Percentiles rank a stretch among this genome's conserved stretches.
phyloP scores from a whole-genome alignment of 108 stramenopile species.

The Stephanodiscus triporus region DNA sequence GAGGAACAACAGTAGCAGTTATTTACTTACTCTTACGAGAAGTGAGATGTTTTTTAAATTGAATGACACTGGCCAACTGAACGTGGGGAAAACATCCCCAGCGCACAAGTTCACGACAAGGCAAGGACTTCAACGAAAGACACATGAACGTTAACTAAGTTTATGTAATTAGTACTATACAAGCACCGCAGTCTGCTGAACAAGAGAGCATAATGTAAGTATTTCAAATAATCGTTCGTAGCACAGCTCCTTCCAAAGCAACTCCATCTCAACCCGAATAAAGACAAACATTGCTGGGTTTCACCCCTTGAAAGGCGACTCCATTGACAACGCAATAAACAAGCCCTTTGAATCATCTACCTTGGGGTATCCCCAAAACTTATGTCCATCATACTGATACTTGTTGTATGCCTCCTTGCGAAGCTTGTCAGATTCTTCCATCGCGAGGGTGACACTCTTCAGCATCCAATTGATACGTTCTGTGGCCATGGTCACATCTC shows the following conservation, averaged over 20 bases:
- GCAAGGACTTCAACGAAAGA: too few relatives aligned
- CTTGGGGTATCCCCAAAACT: slow-evolving; percentile 45
- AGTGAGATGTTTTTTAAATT: too few relatives aligned
- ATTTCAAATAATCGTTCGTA: neutral
- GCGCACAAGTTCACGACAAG: too few relatives aligned
- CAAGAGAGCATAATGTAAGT: neutral
- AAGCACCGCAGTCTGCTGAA: too few relatives aligned
- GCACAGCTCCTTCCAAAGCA: too few relatives aligned
- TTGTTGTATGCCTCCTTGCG: slow-evolving; percentile 48
- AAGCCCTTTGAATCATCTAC: slow-evolving; percentile 44
- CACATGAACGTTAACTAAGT: too few relatives aligned
- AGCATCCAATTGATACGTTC: slow-evolving; percentile 48
- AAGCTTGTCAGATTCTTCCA: slow-evolving; percentile 49
- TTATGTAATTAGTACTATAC: too few relatives aligned
- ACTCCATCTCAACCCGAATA: neutral
- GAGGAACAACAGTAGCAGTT: too few relatives aligned
- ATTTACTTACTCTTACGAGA: too few relatives aligned
- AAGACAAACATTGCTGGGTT: neutral
- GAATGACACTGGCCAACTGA: too few relatives aligned
- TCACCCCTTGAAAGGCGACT: slow-evolving; percentile 4
- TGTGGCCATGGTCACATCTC: slow-evolving; percentile 48
- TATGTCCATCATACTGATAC: slow-evolving; percentile 46
- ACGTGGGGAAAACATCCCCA: too few relatives aligned
- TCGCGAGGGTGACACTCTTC: slow-evolving; percentile 40
- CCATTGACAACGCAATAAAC: slow-evolving; percentile 36